phyloP scores from a whole-genome alignment of 1,284 basidiomycete genomes.

The Cerioporus squamosus region DNA sequence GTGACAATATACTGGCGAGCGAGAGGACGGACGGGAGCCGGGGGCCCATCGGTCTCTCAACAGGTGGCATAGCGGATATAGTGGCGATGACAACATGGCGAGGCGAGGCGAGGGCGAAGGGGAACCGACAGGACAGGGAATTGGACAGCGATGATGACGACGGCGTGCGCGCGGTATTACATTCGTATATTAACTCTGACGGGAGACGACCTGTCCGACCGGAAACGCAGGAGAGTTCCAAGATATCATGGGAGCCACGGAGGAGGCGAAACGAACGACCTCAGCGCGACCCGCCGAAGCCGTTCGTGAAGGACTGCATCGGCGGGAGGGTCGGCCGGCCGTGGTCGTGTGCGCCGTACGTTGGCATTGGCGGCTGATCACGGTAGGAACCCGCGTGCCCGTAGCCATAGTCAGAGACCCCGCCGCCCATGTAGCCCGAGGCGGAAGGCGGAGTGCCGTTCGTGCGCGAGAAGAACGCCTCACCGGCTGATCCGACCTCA shows the following conservation, averaged over 20 bases:
- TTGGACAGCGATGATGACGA: too few relatives aligned
- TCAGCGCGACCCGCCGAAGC: background rate
- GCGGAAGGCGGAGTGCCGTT: constrained; percentile 1
- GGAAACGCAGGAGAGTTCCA: constrained; percentile 1
- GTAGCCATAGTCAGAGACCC: constrained; percentile 5
- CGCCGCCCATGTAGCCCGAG: constrained; percentile 1
- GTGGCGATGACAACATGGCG: background rate
- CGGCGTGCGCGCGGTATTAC: constrained; percentile 1
- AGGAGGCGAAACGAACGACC: background rate
- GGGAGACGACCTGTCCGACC: background rate
- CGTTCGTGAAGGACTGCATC: background rate
- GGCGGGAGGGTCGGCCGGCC: constrained; percentile 1
- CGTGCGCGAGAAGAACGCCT: constrained; percentile 7
- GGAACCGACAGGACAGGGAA: background rate
- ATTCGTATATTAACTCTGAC: background rate
- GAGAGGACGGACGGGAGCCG: background rate
- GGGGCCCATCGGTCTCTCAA: background rate
- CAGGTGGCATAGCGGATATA: background rate
- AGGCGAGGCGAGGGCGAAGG: background rate
- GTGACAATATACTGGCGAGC: background rate
- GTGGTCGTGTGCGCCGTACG: background rate
- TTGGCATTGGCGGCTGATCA: constrained; percentile 1
- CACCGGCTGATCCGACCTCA: constrained; percentile 7
- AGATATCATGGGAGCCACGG: background rate
- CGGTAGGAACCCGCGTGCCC: constrained; percentile 5